These are phyloP conservation scores for Cyberlindnera lachancei DNA, from an alignment of 805 yeast genomes.

Conservation along the genomic window DNA sequence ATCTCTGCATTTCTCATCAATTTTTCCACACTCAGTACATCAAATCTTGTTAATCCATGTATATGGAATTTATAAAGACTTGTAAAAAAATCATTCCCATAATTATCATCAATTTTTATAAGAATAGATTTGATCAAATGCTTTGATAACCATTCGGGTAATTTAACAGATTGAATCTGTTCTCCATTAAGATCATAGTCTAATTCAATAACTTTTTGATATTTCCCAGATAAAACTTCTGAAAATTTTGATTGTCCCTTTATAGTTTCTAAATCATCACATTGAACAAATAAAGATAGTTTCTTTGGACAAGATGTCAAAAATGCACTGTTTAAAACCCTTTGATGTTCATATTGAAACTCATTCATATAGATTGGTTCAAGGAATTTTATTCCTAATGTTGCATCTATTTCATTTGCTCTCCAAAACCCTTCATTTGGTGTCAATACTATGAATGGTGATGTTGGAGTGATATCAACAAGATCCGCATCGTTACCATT, in stretches of 20 bases:
- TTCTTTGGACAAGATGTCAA: conserved; percentile 33
- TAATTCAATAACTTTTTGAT: conserved; percentile 7
- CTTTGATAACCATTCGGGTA: conserved; percentile 26
- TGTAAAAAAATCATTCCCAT: conserved; percentile 30
- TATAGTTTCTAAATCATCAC: conserved; percentile 3
- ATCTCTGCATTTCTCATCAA: conserved; percentile 12
- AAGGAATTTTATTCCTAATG: conserved; percentile 29
- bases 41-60: conserved; percentile 35
- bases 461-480: conserved; percentile 3
- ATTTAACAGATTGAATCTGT: conserved; percentile 20
- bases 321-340: conserved; percentile 29
- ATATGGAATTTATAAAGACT: conserved; percentile 31
- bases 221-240: background rate
- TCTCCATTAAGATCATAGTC: conserved; percentile 10
- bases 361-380: conserved; percentile 32
- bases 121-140: conserved; percentile 27
- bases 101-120: conserved; percentile 25
- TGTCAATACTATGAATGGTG: conserved; percentile 20
- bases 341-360: conserved; percentile 29
- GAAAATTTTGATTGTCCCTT: background rate
- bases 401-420: conserved; percentile 4
- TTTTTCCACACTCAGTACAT: conserved; percentile 16
- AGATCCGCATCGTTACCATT: background rate
- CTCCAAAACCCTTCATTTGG: conserved; percentile 20
- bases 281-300: conserved; percentile 25